Base-by-base conservation (phyloP, 768 basidiomycete genomes). In the Boletus edulis region DNA sequence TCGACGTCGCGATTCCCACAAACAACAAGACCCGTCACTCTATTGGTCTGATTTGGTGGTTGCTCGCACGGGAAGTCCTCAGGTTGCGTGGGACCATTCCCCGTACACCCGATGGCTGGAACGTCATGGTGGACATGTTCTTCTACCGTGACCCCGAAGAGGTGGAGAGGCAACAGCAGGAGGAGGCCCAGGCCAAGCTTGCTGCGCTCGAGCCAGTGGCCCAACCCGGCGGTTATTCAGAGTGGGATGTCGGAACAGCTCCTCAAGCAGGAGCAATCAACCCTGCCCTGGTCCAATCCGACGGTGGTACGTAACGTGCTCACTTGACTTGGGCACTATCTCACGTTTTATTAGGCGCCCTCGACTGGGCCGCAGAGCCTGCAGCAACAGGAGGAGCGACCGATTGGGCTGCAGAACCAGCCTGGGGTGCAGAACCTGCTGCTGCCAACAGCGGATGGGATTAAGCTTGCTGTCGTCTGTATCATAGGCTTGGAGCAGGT, bases 121-220 rank as follows among this genome's bases (percentile, higher is more conserved):
- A 87, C 72, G 89, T 97, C 74, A 97, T 98, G 92, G 94, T 95
- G 62, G 95, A 96, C 75, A 89, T 96, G 88, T 95, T 95, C 89
- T 94, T 98, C 87, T 98, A 98, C 85, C 91, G 96, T 68, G 96
- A 98, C 78, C 94, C 96, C 58, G 95, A 99, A 73, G 97, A 99
- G 76, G 91, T 98, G 64, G 95, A 98, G 85, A 92, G 90, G 77
- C 96, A 98, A 77, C 91, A 94, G 71, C 87, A 91, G 69, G 95
- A 94, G 72, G 93, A 92, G 72, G 91, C 91, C 27, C 85, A 88
- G 60, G 91, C 91, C 64, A 94, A 94, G 76, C 75, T 77, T 49
- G 73, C 74, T 48, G 79, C 83, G 60, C 80, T 83, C 58, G 83
- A 82, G 48, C 84, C 80, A 59, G 83, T 75, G 54, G 73, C 68